Base-by-base conservation (phyloP, 352 stramenopile species). In the Globisporangium spiculum region DNA sequence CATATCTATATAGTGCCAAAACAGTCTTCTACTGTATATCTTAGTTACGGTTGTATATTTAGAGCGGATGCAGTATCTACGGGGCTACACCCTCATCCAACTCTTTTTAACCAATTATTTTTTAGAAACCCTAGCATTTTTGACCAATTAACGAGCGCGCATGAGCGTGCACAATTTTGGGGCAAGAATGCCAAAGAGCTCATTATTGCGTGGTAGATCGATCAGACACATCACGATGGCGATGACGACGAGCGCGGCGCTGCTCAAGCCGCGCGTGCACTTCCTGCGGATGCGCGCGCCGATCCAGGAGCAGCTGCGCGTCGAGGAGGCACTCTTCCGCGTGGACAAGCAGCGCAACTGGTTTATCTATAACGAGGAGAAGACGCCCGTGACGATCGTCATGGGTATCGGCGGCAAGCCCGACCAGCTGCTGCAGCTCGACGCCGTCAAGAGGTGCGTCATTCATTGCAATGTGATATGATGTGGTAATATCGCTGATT, bases 391-490 rank as follows among this genome's bases (percentile, higher is more conserved):
- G 62, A 92, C 90, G 5, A 94, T 99, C 63, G 92, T 99, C 72
- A 92, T 99, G 83, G 96, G 96, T 57, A 98, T 99, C 67, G 96
- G 92, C 32, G 96, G 96, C 38, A 99, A 99, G 72, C 89, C 93
- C 18, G 84, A 98, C 22, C 72, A 90, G 60, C 72, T 98, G 53
- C 77, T 98, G 30, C 86, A 98, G 66, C 77, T 96, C 12, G 74
- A 91, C 26, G 73, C 76, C 8, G 90, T 98, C 27, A 92, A 91
- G 72, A 66, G 84, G 79, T 96, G 27, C n/a, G 46, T 24, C 44
- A 26, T 48, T 12, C 4, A 56, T 26, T 18, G 26, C 26, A 12
- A 14, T 10, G 8, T 24, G 14, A 14, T 20, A 3, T 24, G 14
- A 24, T 22, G 7, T 38, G 32, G 22, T 22, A 54, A 36, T 64